A percentile compares a stretch with the other conserved stretches of the same genome.
Conservation (phyloP, 257 asterid species). For the Verbascum thapsus region DNA sequence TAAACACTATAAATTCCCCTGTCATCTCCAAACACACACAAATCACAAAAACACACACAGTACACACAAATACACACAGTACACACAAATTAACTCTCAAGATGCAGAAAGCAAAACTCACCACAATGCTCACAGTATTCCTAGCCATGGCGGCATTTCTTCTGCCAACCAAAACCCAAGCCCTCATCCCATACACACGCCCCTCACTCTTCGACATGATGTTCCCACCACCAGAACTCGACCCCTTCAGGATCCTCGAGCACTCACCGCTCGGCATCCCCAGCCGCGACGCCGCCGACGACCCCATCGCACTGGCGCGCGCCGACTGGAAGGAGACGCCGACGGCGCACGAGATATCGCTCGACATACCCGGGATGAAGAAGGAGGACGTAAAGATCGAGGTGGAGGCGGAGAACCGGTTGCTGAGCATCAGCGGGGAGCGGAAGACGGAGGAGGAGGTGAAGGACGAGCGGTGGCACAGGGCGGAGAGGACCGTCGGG, state of each 20-base stretch:
- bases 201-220: constrained; percentile 33
- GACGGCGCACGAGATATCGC: constrained; percentile 52
- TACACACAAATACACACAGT: neutral
- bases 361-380: constrained; percentile 77
- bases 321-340: constrained; percentile 84
- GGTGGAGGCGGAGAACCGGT: constrained; percentile 60
- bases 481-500: constrained; percentile 70
- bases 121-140: neutral
- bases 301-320: constrained; percentile 46
- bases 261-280: constrained; percentile 40
- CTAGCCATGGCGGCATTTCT: constrained; percentile 18
- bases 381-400: constrained; percentile 68
- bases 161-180: constrained; percentile 22
- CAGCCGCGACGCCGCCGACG: constrained; percentile 27
- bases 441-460: constrained; percentile 59
- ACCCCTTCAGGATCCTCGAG: constrained; percentile 50
- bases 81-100: neutral
- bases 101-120: constrained; percentile 23
- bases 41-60: neutral
- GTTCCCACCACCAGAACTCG: constrained; percentile 35
- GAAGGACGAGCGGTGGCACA: constrained; percentile 81
- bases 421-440: constrained; percentile 68
- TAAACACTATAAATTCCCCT: neutral
- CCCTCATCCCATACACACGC: constrained; percentile 46
- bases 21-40: neutral